Evolutionary conservation across 2,329 filamentous ascomycete species (phyloP), one percentile per base, ranked within the genome.

Genomic region (Tothia fuscella): DNA sequence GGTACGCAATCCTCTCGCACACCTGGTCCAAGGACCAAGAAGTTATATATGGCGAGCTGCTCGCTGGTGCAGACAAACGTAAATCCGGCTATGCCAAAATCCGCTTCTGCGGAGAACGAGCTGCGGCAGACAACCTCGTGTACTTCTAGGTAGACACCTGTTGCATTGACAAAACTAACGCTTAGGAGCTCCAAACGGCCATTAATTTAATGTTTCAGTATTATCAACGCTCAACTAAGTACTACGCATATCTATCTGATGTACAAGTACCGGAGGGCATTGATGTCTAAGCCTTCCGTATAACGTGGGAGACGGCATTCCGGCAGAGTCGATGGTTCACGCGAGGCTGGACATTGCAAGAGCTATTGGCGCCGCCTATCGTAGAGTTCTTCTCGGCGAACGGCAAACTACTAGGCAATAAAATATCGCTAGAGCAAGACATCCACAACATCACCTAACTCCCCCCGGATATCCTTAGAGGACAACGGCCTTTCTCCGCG

Each of bases 381-480:
- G 50, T 55, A 33, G 46, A 49, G 12, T 57, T 57, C 43, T 53
- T 54, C 38, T 48, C 49, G 28, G 21, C 47, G 21, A 50, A 54
- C 25, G 55, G 54, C 50, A 46, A 47, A 3, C 46, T 48, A 12
- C 49, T 57, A 38, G 53, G 54, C 12, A 51, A 50, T 34, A 57
- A 56, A 33, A 36, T 45, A 5, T 51, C 52, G 19, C 50, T 53
- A 16, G 24, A 52, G 6, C 45, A 51, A 17, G 51, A 54, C 19
- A 30, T 57, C 4, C 49, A 49, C 6, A 44, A 48, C 3, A 46
- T 48, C n/a, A 56, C 55, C 10, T 48, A 30, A 17, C 6, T 40
- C 16, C 37, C 20, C 37, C 16, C 31, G 21, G 24, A 17, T 33
- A 25, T 19, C 7, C 17, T 40, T 6, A 6, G 37, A 40, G 24